phyloP scores from a whole-genome alignment of 148 eudicot species.

The Beta vulgaris region DNA sequence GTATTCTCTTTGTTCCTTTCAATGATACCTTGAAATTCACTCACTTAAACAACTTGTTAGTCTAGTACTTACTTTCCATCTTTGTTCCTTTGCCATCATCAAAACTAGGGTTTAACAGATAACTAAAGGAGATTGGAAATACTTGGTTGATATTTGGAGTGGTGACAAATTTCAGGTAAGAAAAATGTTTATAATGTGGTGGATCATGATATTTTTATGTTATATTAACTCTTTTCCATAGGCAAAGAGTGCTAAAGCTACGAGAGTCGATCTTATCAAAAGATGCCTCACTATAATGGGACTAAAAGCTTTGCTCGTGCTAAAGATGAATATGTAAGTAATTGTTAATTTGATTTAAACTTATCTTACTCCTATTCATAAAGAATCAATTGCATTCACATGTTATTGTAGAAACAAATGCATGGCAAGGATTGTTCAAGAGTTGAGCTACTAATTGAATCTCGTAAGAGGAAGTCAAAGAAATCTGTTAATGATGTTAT shows the following conservation, averaged over 20 bases:
- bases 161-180: too few relatives aligned
- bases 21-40: too few relatives aligned
- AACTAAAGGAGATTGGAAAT: too few relatives aligned
- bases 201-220: too few relatives aligned
- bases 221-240: not conserved
- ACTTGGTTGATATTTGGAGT: too few relatives aligned
- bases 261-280: not conserved
- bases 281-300: constrained; percentile 20
- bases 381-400: not conserved
- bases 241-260: constrained; percentile 1
- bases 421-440: not conserved
- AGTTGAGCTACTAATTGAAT: constrained; percentile 1
- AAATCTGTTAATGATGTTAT: not conserved
- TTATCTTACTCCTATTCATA: not conserved
- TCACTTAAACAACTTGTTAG: too few relatives aligned
- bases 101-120: too few relatives aligned
- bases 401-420: not conserved
- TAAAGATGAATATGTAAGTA: constrained; percentile 10
- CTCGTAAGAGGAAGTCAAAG: constrained; percentile 13
- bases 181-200: too few relatives aligned
- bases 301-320: constrained; percentile 17
- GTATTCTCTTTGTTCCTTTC: too few relatives aligned
- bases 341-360: not conserved
- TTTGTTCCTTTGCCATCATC: too few relatives aligned
- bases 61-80: too few relatives aligned